Evolutionary conservation across 2,329 filamentous ascomycete species (phyloP).

Genomic region (Ascochyta pisi): DNA sequence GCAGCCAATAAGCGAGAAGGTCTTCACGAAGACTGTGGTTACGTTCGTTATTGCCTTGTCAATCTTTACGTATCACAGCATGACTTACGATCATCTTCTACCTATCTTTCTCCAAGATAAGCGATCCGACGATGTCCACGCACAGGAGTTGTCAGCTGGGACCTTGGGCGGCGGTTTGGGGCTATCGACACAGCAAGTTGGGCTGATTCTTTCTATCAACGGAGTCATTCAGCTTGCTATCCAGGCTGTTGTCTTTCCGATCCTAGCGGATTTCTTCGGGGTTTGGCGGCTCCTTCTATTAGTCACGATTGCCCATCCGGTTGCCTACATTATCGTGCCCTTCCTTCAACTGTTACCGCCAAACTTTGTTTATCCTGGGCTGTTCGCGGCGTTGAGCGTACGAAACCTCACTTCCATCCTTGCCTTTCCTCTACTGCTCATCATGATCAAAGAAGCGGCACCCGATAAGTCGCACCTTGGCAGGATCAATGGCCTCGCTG

Average conservation of each 20-base stretch:
- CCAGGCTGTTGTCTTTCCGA: slow-evolving; percentile 73
- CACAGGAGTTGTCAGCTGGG: slow-evolving; percentile 33
- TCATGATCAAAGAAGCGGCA: slow-evolving; percentile 75
- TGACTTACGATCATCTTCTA: slow-evolving; percentile 91
- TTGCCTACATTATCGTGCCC: slow-evolving; percentile 72
- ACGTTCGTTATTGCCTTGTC: slow-evolving; percentile 82
- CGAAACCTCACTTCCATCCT: slow-evolving; percentile 74
- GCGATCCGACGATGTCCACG: slow-evolving; percentile 50
- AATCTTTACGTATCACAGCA: slow-evolving; percentile 93
- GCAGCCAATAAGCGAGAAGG: slow-evolving; percentile 48
- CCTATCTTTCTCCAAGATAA: slow-evolving; percentile 92
- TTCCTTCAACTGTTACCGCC: slow-evolving; percentile 68
- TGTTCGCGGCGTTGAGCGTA: slow-evolving; percentile 70
- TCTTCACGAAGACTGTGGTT: slow-evolving; percentile 70
- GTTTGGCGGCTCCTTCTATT: slow-evolving; percentile 71
- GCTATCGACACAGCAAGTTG: slow-evolving; percentile 69
- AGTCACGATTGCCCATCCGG: slow-evolving; percentile 70
- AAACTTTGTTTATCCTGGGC: slow-evolving; percentile 63
- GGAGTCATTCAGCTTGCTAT: slow-evolving; percentile 75
- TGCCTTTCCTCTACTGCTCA: slow-evolving; percentile 71
- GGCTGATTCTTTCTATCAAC: slow-evolving; percentile 72
- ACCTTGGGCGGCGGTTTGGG: slow-evolving; percentile 67
- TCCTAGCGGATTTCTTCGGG: slow-evolving; percentile 68
- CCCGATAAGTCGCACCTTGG: slow-evolving; percentile 68
- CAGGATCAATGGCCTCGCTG: slow-evolving; percentile 75